A percentile compares a stretch with the other conserved stretches of the same genome.
Conservation (phyloP, 805 yeast species). For the Yarrowia divulgata region DNA sequence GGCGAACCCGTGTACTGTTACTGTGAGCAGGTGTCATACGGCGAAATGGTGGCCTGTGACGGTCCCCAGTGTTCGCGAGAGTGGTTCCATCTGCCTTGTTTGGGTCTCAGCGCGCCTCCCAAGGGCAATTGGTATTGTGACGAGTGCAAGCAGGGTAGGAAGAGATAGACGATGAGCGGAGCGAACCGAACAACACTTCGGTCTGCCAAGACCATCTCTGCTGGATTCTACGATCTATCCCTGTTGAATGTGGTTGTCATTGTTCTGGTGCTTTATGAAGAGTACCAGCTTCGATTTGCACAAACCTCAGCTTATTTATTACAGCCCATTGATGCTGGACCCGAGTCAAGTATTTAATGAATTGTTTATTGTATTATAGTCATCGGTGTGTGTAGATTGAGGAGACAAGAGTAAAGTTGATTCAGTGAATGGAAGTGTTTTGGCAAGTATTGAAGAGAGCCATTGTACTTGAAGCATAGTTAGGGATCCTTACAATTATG, state of each 20-base stretch:
- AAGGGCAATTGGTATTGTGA: slow-evolving; percentile 85
- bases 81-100: slow-evolving; percentile 96
- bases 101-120: slow-evolving; percentile 84
- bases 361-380: slow-evolving; percentile 6
- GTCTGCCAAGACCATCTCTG: no score
- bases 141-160: slow-evolving; percentile 56
- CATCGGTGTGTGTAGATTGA: no score
- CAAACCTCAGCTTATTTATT: slow-evolving; percentile 39
- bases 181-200: no score
- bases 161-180: slow-evolving; percentile 1
- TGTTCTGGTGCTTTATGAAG: no score
- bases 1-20: slow-evolving; percentile 91
- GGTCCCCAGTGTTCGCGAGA: slow-evolving; percentile 90
- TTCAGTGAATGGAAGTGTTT: no score
- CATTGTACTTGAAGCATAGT: no score
- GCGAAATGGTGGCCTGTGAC: slow-evolving; percentile 99
- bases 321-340: slow-evolving; percentile 5
- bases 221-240: no score
- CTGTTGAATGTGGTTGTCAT: no score
- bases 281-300: no score
- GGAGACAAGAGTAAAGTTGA: no score
- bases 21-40: slow-evolving; percentile 95
- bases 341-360: slow-evolving; percentile 1
- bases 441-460: no score
- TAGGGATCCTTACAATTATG: no score